Conservation (phyloP, 129 eudicot genomes). For the Logfia minima region DNA sequence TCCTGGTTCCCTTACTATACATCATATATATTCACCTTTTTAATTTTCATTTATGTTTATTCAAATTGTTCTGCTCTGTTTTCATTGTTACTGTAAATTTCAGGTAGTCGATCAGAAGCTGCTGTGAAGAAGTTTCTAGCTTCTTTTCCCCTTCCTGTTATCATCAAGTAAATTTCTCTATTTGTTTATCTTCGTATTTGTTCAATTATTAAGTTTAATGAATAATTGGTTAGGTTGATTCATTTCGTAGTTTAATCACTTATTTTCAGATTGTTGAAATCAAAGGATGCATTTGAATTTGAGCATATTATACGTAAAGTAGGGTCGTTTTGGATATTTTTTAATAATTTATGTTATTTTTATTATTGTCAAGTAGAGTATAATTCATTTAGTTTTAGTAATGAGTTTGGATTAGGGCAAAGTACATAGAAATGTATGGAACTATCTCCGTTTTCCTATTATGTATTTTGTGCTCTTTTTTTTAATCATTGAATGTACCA, state of each 20-base stretch:
- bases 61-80: not conserved
- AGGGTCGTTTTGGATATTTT: not conserved
- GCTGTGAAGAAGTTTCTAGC: slow-evolving; percentile 72
- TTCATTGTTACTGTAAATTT: slow-evolving; percentile 6
- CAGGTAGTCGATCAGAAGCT: slow-evolving; percentile 70
- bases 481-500: too few species aligned
- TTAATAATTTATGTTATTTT: not conserved
- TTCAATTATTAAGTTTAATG: not conserved
- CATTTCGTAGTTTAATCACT: not conserved
- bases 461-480: too few species aligned
- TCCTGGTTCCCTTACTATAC: slow-evolving; percentile 52
- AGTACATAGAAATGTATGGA: too few species aligned
- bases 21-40: not conserved
- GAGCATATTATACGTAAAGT: slow-evolving; percentile 1
- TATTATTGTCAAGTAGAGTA: not conserved
- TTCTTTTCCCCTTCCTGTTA: slow-evolving; percentile 77
- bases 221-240: too few species aligned
- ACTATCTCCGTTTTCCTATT: too few species aligned
- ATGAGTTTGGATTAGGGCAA: not conserved
- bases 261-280: not conserved
- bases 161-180: slow-evolving; percentile 49
- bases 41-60: slow-evolving; percentile 2
- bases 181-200: not conserved
- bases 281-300: slow-evolving; percentile 5
- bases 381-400: not conserved